A percentile compares a stretch with the other conserved stretches of the same genome.
phyloP scores from a whole-genome alignment of 768 basidiomycete genomes.

The Agaricus bisporus region DNA sequence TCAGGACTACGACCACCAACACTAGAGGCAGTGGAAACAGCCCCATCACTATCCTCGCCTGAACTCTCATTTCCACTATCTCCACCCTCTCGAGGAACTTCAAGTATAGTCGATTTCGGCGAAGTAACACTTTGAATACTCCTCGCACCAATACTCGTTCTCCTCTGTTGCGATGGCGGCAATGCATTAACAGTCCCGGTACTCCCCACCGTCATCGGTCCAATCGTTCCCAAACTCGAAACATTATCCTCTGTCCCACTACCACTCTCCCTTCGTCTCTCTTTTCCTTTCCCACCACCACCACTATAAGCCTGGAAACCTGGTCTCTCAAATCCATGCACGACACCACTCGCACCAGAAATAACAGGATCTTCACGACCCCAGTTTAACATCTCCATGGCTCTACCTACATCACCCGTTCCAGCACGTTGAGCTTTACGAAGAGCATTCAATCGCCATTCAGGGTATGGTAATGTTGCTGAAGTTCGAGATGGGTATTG shows the following conservation, averaged over 20 bases:
- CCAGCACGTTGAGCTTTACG: constrained; percentile 51
- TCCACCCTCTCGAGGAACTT: neutral
- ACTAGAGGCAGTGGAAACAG: neutral
- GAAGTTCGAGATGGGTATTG: constrained; percentile 17
- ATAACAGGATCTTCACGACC: constrained; percentile 11
- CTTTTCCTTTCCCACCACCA: constrained; percentile 11
- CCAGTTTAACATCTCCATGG: constrained; percentile 38
- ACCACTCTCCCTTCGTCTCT: constrained; percentile 9
- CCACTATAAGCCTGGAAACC: neutral
- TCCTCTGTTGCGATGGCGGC: constrained; percentile 2
- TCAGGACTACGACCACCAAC: constrained; percentile 3
- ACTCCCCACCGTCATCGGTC: constrained; percentile 10
- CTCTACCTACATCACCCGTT: constrained; percentile 48
- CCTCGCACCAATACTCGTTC: constrained; percentile 7
- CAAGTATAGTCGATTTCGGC: neutral
- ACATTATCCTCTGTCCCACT: constrained; percentile 3
- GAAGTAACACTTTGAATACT: constrained; percentile 2
- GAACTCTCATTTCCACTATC: constrained; percentile 9
- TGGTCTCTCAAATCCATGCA: constrained; percentile 2
- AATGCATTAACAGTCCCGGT: constrained; percentile 11
- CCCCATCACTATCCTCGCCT: constrained; percentile 10
- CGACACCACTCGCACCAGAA: neutral
- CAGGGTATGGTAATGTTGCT: constrained; percentile 52
- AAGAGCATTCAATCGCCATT: constrained; percentile 53
- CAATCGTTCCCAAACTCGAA: constrained; percentile 9